A percentile compares a stretch with the other conserved stretches of the same genome.
These are phyloP conservation scores for Phyllosticta capitalensis DNA, from an alignment of 2,329 filamentous ascomycete species.

Conservation along the genomic window DNA sequence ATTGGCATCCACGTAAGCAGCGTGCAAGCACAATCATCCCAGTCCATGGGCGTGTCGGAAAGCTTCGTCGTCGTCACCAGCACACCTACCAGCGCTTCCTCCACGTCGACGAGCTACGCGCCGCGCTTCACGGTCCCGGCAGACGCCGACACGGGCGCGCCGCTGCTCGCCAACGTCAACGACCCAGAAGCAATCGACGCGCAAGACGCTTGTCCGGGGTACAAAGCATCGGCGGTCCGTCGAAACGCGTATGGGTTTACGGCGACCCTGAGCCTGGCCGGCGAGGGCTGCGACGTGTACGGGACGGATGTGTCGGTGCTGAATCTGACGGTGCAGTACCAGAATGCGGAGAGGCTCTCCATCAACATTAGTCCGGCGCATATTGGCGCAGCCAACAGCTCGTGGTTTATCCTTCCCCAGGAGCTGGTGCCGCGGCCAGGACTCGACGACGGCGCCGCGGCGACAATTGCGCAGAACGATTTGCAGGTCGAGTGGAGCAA, in stretches of 20 bases:
- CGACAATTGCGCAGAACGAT: slow-evolving; percentile 34
- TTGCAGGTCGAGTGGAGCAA: slow-evolving; percentile 48
- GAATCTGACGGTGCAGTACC: slow-evolving; percentile 58
- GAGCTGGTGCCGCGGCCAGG: slow-evolving; percentile 50
- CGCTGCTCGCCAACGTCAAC: slow-evolving; percentile 49
- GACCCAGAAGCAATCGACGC: slow-evolving; percentile 55
- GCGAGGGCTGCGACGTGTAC: slow-evolving; percentile 59
- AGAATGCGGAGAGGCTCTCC: slow-evolving; percentile 55
- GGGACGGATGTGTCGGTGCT: slow-evolving; percentile 63
- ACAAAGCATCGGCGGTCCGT: slow-evolving; percentile 43
- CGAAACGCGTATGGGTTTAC: slow-evolving; percentile 39
- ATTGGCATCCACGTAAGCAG: neutral
- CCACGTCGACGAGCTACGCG: slow-evolving; percentile 23
- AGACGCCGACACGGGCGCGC: slow-evolving; percentile 23
- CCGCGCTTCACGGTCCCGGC: slow-evolving; percentile 29
- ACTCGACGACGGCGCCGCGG: slow-evolving; percentile 32
- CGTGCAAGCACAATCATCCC: slow-evolving; percentile 1
- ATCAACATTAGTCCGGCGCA: slow-evolving; percentile 61
- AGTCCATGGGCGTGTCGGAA: neutral
- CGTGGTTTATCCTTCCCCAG: slow-evolving; percentile 59
- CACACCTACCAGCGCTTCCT: slow-evolving; percentile 19
- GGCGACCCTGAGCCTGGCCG: slow-evolving; percentile 44
- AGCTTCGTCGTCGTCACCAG: slow-evolving; percentile 16
- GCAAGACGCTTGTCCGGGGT: slow-evolving; percentile 54
- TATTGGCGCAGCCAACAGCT: slow-evolving; percentile 50